These are phyloP conservation scores for Arachnopeziza araneosa DNA, from an alignment of 2,329 filamentous ascomycete species.

Conservation along the genomic window DNA sequence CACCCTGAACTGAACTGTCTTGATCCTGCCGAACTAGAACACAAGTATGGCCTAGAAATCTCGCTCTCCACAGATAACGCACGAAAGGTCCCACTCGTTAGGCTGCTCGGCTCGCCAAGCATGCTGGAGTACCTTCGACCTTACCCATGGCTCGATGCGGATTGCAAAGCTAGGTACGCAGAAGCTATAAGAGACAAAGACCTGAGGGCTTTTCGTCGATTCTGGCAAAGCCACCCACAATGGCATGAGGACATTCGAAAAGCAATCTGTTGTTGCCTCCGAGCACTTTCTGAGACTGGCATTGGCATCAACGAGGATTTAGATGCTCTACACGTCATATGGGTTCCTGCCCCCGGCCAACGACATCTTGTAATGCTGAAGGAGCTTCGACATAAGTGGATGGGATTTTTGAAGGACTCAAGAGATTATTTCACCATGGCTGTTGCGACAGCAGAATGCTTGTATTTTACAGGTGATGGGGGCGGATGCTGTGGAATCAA, in stretches of 20 bases:
- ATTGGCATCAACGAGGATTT: background rate
- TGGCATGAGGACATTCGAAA: background rate
- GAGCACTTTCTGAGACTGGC: background rate
- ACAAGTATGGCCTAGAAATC: conserved; percentile 8
- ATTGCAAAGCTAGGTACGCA: conserved; percentile 1
- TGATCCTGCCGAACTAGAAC: conserved; percentile 1
- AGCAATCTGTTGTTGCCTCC: background rate
- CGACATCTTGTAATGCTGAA: background rate
- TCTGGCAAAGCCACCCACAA: background rate
- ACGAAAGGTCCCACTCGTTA: conserved; percentile 5
- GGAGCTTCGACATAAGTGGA: background rate
- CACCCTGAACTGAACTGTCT: background rate
- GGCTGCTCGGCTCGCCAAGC: conserved; percentile 5
- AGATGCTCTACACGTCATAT: background rate
- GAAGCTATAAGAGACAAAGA: background rate
- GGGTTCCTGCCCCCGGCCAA: background rate
- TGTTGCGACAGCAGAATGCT: background rate
- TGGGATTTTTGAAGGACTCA: background rate
- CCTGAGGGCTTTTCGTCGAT: background rate
- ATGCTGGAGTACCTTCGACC: conserved; percentile 6
- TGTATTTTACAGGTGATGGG: background rate
- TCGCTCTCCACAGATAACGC: conserved; percentile 9
- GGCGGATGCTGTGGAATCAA: background rate
- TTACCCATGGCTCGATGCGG: conserved; percentile 1
- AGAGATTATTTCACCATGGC: background rate